A percentile compares a stretch with the other conserved stretches of the same genome.
phyloP scores from a whole-genome alignment of 1,284 basidiomycete genomes.

The Cryptococcus jaspeensis region DNA sequence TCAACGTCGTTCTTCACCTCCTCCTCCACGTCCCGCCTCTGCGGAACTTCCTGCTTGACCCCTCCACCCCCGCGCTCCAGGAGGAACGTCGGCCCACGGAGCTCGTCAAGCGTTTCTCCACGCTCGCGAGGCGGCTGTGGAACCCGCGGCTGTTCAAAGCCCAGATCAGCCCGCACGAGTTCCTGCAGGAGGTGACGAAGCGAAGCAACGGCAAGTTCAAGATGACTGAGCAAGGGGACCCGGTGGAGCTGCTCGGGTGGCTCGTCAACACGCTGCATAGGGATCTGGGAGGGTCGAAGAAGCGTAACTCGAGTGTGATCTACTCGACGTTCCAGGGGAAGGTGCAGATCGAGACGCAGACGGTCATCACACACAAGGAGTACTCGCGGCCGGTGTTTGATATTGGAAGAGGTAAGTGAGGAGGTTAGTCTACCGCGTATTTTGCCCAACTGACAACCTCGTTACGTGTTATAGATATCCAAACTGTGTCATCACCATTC shows the following conservation, averaged over 20 bases:
- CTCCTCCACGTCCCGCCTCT: conserved; percentile 87
- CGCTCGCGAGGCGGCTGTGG: conserved; percentile 89
- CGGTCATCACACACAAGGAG: conserved; percentile 76
- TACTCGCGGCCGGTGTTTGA: conserved; percentile 83
- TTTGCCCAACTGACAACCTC: neutral
- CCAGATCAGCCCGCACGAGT: conserved; percentile 97
- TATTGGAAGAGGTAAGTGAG: conserved; percentile 73
- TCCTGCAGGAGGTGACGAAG: conserved; percentile 91
- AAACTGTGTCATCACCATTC: conserved; percentile 83
- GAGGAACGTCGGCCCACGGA: conserved; percentile 57
- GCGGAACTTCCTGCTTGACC: conserved; percentile 80
- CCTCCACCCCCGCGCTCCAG: conserved; percentile 55
- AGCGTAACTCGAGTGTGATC: conserved; percentile 82
- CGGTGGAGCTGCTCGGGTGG: conserved; percentile 95
- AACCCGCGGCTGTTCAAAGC: conserved; percentile 94
- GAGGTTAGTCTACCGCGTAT: neutral
- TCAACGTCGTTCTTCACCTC: conserved; percentile 95
- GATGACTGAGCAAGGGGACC: conserved; percentile 91
- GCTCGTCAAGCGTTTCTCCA: conserved; percentile 79
- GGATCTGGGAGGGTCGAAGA: conserved; percentile 86
- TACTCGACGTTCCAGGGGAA: conserved; percentile 94
- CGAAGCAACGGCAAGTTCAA: conserved; percentile 85
- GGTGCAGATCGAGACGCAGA: conserved; percentile 87
- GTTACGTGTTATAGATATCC: conserved; percentile 64
- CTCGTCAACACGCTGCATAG: conserved; percentile 88